Percentiles rank a stretch among this genome's conserved stretches.
These are phyloP conservation scores for Suillus subalutaceus DNA, from an alignment of 768 basidiomycete genomes.

Conservation along the genomic window DNA sequence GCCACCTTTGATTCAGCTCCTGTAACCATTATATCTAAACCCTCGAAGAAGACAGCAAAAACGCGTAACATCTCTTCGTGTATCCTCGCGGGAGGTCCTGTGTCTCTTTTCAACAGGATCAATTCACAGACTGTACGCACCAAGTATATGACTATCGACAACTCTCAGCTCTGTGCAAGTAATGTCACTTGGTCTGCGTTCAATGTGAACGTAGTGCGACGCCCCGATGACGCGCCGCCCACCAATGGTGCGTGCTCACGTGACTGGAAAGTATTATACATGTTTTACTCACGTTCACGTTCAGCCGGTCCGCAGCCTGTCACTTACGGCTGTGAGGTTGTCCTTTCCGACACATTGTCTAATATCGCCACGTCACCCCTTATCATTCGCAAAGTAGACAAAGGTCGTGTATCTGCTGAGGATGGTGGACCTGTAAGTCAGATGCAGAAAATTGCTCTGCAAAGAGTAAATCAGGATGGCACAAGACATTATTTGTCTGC, in stretches of 20 bases:
- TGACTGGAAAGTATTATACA: conserved; percentile 45
- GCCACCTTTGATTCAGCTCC: conserved; percentile 91
- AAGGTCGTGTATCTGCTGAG: conserved; percentile 82
- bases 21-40: conserved; percentile 94
- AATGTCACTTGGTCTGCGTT: conserved; percentile 94
- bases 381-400: conserved; percentile 91
- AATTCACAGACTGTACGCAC: conserved; percentile 96
- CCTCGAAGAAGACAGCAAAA: conserved; percentile 96
- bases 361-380: conserved; percentile 87
- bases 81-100: conserved; percentile 86
- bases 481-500: conserved; percentile 88
- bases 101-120: conserved; percentile 94
- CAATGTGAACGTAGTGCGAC: conserved; percentile 86
- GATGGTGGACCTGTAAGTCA: conserved; percentile 93
- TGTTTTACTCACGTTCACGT: conserved; percentile 42
- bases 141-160: conserved; percentile 95
- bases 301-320: conserved; percentile 78
- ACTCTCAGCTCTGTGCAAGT: conserved; percentile 82
- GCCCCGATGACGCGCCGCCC: conserved; percentile 63
- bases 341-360: conserved; percentile 81
- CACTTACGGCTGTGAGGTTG: conserved; percentile 89
- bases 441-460: conserved; percentile 95
- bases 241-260: conserved; percentile 65
- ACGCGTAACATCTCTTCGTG: conserved; percentile 91
- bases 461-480: conserved; percentile 80